A percentile compares a stretch with the other conserved stretches of the same genome.
Conservation (phyloP, 768 basidiomycete genomes). For the Boletellus ananiceps region DNA sequence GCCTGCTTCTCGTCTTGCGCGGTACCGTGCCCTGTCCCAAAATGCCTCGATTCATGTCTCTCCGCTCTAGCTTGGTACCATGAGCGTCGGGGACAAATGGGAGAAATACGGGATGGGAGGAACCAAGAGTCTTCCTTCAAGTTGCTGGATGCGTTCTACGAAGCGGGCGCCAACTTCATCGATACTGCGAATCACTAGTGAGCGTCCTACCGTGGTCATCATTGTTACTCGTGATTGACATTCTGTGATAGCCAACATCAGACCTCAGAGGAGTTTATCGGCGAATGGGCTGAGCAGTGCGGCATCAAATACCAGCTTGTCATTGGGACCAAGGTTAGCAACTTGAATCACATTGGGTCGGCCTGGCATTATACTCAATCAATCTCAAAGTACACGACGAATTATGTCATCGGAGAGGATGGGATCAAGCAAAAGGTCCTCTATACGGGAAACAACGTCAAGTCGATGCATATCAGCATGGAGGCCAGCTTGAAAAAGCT, state of each 20-base stretch:
- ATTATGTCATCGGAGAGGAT: slow-evolving; percentile 4
- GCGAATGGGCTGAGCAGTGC: no score
- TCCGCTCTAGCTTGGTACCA: slow-evolving; percentile 39
- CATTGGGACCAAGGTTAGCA: no score
- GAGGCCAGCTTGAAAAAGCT: slow-evolving; percentile 18
- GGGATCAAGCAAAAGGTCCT: slow-evolving; percentile 30
- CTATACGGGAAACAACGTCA: slow-evolving; percentile 45
- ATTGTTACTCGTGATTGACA: no score
- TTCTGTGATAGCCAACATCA: no score
- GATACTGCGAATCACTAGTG: slow-evolving; percentile 47
- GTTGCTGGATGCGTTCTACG: slow-evolving; percentile 41
- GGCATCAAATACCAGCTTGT: no score
- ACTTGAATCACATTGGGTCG: no score
- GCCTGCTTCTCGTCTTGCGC: slow-evolving; percentile 29
- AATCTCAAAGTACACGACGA: no score
- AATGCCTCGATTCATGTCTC: slow-evolving; percentile 39
- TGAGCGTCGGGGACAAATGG: slow-evolving; percentile 43
- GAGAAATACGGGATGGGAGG: slow-evolving; percentile 27
- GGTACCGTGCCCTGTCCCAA: slow-evolving; percentile 35
- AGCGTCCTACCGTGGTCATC: not conserved
- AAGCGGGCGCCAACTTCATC: slow-evolving; percentile 46
- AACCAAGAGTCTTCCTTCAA: slow-evolving; percentile 21
- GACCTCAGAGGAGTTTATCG: no score
- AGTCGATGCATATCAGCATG: slow-evolving; percentile 39
- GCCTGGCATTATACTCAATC: no score